Percentiles rank a stretch among this genome's conserved stretches.
Conservation (phyloP, 192 early-diverging fungal genomes). For the Umbelopsis sp. region DNA sequence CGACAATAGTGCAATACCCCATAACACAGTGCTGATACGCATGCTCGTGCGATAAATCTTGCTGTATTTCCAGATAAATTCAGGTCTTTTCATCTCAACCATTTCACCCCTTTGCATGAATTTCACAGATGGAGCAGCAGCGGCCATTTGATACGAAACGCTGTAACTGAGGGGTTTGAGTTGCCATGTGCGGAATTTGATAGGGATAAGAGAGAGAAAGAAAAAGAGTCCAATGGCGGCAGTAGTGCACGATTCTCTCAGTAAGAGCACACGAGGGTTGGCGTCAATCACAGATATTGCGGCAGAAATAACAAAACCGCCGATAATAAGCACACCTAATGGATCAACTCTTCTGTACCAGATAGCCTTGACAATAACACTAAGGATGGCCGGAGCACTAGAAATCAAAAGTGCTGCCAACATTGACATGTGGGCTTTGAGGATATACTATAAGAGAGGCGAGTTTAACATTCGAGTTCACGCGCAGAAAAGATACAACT, state of each 20-base stretch:
- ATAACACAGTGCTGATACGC: background rate
- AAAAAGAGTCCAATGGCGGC: conserved; percentile 30
- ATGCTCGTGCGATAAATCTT: background rate
- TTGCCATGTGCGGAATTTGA: conserved; percentile 25
- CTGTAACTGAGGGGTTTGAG: conserved; percentile 29
- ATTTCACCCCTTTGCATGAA: conserved; percentile 24
- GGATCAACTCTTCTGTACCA: conserved; percentile 22
- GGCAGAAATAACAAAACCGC: conserved; percentile 36
- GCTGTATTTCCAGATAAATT: conserved; percentile 34
- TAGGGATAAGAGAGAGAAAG: conserved; percentile 34
- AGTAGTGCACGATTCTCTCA: conserved; percentile 40
- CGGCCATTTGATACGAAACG: conserved; percentile 28
- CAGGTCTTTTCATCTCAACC: conserved; percentile 26
- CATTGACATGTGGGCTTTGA: conserved; percentile 25
- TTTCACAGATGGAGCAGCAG: conserved; percentile 25
- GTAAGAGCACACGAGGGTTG: conserved; percentile 35
- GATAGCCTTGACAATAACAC: conserved; percentile 26
- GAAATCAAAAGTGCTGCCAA: conserved; percentile 39
- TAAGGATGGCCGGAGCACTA: conserved; percentile 36
- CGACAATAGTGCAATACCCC: conserved; percentile 5
- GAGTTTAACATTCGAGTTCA: too few relatives aligned
- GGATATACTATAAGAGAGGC: conserved; percentile 15
- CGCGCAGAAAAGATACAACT: too few relatives aligned
- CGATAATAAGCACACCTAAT: conserved; percentile 33
- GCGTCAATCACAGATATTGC: conserved; percentile 32